Percentiles rank a stretch among this genome's conserved stretches.
Conservation (phyloP, 176 grass and related monocot species). For the Juncus inflexus region DNA sequence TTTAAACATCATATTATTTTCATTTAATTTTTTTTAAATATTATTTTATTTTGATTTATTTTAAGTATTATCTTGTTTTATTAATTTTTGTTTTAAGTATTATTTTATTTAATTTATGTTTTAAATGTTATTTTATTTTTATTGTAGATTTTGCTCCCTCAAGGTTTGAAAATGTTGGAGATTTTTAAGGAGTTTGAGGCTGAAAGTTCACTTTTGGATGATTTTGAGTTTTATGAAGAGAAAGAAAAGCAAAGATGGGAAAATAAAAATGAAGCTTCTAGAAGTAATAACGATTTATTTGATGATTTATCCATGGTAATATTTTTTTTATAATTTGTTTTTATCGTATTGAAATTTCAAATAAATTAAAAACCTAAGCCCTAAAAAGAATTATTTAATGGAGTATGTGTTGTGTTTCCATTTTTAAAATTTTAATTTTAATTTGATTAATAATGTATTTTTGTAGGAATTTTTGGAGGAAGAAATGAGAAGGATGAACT, state of each 20-base stretch:
- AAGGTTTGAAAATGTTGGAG: conserved; percentile 67
- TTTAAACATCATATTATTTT: too few relatives aligned
- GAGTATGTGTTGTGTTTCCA: too few relatives aligned
- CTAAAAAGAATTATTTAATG: too few relatives aligned
- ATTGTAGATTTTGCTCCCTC: conserved; percentile 57
- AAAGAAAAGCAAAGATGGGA: conserved; percentile 10
- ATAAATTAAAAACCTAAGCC: too few relatives aligned
- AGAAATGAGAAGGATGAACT: not conserved
- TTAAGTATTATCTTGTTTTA: not conserved
- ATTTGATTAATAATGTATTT: not conserved
- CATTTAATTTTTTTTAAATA: conserved; percentile 8
- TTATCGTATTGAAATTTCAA: too few relatives aligned
- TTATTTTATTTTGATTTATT: not conserved
- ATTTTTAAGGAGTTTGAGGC: conserved; percentile 55
- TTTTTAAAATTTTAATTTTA: too few relatives aligned
- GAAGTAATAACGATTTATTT: not conserved
- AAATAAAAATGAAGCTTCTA: not conserved
- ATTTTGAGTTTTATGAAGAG: conserved; percentile 28
- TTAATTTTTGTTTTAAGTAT: too few relatives aligned
- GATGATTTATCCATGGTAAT: conserved; percentile 7
- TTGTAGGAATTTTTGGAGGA: conserved; percentile 7
- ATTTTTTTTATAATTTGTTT: too few relatives aligned
- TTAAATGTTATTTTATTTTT: not conserved
- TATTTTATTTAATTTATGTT: too few relatives aligned
- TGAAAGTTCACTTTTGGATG: conserved; percentile 20